Evolutionary conservation across 176 grass and related monocot species (phyloP).

Genomic region (sorghum (Sorghum bicolor)): Sorghum_bicolor_NCBIv3 NC_012872.2:13174501-13175000

Average conservation of each 20-base stretch:
- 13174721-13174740: too few relatives aligned
- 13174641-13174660: too few relatives aligned
- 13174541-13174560: neutral
- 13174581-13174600: too few relatives aligned
- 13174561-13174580: neutral
- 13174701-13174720: too few relatives aligned
- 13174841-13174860: neutral
- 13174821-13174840: neutral
- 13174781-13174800: neutral
- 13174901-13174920: constrained; percentile 11
- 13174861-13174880: constrained; percentile 26
- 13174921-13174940: neutral
- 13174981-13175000: neutral
- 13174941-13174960: neutral
- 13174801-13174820: too few relatives aligned
- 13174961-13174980: neutral
- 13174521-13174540: neutral
- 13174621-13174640: too few relatives aligned
- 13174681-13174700: too few relatives aligned
- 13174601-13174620: too few relatives aligned
- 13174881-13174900: constrained; percentile 5
- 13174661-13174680: too few relatives aligned
- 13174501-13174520: too few relatives aligned
- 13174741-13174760: neutral
- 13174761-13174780: neutral